Evolutionary conservation across 2,329 filamentous ascomycete species (phyloP).

Genomic region (Chrysosporium queenslandicum): DNA sequence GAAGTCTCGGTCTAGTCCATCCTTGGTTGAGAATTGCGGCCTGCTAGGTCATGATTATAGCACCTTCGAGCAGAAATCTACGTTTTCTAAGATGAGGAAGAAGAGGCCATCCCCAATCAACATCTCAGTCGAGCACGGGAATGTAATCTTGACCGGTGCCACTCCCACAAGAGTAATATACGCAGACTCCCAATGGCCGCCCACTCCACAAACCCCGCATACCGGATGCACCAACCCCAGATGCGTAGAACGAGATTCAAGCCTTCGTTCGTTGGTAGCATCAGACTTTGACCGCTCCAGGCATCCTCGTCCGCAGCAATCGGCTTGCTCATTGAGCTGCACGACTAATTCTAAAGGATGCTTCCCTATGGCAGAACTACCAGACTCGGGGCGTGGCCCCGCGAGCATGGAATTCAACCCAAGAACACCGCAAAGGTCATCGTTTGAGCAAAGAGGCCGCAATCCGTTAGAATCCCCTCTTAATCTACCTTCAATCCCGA

Average conservation of each 20-base stretch:
- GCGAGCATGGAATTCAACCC: constrained; percentile 12
- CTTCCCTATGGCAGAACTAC: constrained; percentile 13
- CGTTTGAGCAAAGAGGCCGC: constrained; percentile 6
- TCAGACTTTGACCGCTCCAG: background rate
- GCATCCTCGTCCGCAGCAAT: constrained; percentile 1
- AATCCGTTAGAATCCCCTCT: constrained; percentile 6
- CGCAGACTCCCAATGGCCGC: constrained; percentile 13
- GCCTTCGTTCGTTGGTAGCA: background rate
- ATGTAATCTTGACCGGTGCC: constrained; percentile 14
- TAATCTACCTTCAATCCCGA: constrained; percentile 5
- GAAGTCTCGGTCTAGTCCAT: constrained; percentile 7
- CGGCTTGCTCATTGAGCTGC: background rate
- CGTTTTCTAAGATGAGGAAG: constrained; percentile 17
- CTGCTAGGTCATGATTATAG: constrained; percentile 1
- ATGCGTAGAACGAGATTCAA: constrained; percentile 11
- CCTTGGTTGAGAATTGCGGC: constrained; percentile 1
- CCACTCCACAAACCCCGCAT: constrained; percentile 13
- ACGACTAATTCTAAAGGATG: constrained; percentile 5
- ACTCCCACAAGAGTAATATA: constrained; percentile 9
- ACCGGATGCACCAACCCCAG: constrained; percentile 10
- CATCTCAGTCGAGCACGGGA: constrained; percentile 16
- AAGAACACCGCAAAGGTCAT: constrained; percentile 7
- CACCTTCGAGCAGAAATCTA: constrained; percentile 6
- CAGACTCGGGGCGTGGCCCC: constrained; percentile 3
- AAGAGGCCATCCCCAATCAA: constrained; percentile 16